A percentile compares a stretch with the other conserved stretches of the same genome.
phyloP scores from a whole-genome alignment of 2,329 filamentous ascomycete species.

The Diaporthe helianthi region DNA sequence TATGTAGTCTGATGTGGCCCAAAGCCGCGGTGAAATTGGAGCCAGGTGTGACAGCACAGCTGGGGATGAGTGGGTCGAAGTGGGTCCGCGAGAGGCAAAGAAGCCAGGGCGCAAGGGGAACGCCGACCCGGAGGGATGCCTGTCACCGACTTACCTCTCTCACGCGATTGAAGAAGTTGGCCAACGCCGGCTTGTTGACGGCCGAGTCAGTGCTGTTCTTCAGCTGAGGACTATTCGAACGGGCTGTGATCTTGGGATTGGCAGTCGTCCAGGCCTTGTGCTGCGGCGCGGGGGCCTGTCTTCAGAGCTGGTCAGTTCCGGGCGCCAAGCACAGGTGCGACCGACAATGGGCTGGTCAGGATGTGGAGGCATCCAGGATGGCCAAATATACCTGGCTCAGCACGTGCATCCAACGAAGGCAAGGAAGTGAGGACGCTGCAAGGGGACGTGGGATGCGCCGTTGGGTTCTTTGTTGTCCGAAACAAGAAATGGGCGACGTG shows the following conservation, averaged over 20 bases:
- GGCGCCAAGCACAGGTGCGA: constrained; percentile 13
- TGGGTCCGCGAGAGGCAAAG: constrained; percentile 33
- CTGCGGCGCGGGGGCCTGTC: constrained; percentile 41
- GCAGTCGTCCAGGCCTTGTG: constrained; percentile 44
- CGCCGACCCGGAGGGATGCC: constrained; percentile 13
- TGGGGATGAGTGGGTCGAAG: constrained; percentile 30
- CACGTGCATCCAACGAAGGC: constrained; percentile 24
- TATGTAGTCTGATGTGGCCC: background rate
- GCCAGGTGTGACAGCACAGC: constrained; percentile 32
- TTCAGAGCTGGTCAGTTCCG: constrained; percentile 28
- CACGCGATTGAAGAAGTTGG: constrained; percentile 37
- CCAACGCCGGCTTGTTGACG: constrained; percentile 25
- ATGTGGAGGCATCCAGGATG: constrained; percentile 7
- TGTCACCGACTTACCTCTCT: constrained; percentile 42
- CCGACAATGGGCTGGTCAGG: constrained; percentile 7
- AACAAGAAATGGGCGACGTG: constrained; percentile 19
- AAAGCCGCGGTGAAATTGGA: constrained; percentile 32
- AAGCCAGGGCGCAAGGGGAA: constrained; percentile 29
- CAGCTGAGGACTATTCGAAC: constrained; percentile 39
- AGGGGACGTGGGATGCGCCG: constrained; percentile 28
- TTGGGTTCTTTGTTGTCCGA: constrained; percentile 36
- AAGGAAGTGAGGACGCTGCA: background rate
- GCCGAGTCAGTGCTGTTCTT: constrained; percentile 36
- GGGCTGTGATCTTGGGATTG: constrained; percentile 44
- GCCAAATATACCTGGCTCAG: constrained; percentile 14